Conservation (phyloP, 2,329 filamentous ascomycete species). For the Emergomyces orientalis region DNA sequence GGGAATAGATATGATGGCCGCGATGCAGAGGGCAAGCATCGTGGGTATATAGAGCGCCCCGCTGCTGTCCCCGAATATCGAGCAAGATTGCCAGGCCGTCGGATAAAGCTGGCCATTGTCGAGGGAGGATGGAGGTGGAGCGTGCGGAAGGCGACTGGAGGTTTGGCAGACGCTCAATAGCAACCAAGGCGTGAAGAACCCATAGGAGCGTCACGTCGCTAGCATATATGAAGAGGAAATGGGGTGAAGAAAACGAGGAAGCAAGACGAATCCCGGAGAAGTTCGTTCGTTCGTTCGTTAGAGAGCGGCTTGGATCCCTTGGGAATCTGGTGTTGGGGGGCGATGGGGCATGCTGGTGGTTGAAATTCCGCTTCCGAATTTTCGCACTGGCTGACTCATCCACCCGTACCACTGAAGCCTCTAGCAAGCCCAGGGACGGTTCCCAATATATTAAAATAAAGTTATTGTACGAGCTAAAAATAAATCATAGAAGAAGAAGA, state of each 20-base stretch:
- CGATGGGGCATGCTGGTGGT: background rate
- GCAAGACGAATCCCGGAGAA: background rate
- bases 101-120: slow-evolving; percentile 58
- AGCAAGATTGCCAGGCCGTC: slow-evolving; percentile 57
- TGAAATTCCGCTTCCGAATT: slow-evolving; percentile 10
- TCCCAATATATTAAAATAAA: background rate
- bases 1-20: slow-evolving; percentile 33
- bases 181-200: slow-evolving; percentile 19
- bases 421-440: background rate
- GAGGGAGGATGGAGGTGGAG: slow-evolving; percentile 24
- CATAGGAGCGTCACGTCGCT: slow-evolving; percentile 19
- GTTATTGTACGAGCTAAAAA: background rate
- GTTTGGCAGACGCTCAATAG: slow-evolving; percentile 16
- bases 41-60: slow-evolving; percentile 41
- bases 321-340: background rate
- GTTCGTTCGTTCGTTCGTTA: background rate
- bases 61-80: slow-evolving; percentile 51
- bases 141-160: slow-evolving; percentile 17
- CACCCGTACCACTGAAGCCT: slow-evolving; percentile 6
- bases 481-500: background rate
- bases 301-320: background rate
- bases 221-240: background rate
- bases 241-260: background rate
- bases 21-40: slow-evolving; percentile 31
- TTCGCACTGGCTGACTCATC: slow-evolving; percentile 8